Evolutionary conservation across 345 rosid genomes (phyloP), one percentile per base, ranked within the genome.

Genomic region (Reutealis trisperma): DNA sequence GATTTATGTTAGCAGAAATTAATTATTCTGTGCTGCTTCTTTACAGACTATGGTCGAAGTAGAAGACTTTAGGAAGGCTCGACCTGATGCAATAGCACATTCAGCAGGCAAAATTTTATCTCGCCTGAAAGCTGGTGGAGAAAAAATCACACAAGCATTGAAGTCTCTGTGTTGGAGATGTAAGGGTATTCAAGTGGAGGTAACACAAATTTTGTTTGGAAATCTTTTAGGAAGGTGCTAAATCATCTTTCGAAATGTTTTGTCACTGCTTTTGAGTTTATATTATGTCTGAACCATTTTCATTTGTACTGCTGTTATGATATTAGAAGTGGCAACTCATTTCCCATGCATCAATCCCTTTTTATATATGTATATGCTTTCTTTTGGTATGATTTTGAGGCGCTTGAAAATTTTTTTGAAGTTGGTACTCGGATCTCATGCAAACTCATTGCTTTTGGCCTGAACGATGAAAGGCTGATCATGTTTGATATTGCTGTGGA

Each of bases 161-260:
- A 90, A 78, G 71, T 90, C 98, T 68, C 71, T 96, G 65, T 92
- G 99, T 80, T 93, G 90, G 86, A 90, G 93, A 87, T 84, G 87
- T 73, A 91, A 91, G 81, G 89, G 94, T 63, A 86, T 96, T 64
- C 97, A 87, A 83, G 97, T 89, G 32, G 98, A 96, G 98, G 99
- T 96, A 90, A 87, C 27, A 65, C 19, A 22, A 69, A 32, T 78
- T 51, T 12, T 75, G 61, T 65, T 67, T 65, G 71, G 44, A 62
- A 77, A 30, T 59, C 67, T 47, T 24, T 79, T 61, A 2, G 45
- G 63, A 34, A 14, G 51, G 12, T 44, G 42, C 19, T 30, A 10
- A 41, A 75, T 27, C 51, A 30, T 62, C 21, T 67, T 52, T n/a
- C 9, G 42, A 34, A 57, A 58, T 61, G 32, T 8, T 54, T 34